A percentile compares a stretch with the other conserved stretches of the same genome.
Conservation (phyloP, 306 rosid genomes). For the Cucurbita moschata region DNA sequence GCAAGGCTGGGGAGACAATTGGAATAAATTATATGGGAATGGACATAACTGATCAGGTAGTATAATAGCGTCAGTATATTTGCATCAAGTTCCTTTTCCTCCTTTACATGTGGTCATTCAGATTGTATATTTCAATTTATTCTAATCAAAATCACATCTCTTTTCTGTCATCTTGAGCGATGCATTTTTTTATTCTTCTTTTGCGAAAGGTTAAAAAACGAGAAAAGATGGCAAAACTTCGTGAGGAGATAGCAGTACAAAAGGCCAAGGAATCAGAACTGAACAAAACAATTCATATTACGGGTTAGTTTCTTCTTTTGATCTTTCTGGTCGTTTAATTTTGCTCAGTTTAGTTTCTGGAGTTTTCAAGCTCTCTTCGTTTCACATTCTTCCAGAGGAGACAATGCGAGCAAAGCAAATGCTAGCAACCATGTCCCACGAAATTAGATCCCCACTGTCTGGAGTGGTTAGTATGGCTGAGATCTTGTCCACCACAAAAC, state of each 20-base stretch:
- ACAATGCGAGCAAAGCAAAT: constrained; percentile 97
- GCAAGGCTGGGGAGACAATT: constrained; percentile 80
- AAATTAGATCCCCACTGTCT: constrained; percentile 80
- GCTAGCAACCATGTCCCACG: constrained; percentile 97
- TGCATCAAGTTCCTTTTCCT: background rate
- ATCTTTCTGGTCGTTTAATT: constrained; percentile 1
- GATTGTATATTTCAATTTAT: background rate
- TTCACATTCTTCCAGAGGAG: constrained; percentile 40
- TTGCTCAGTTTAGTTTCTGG: constrained; percentile 1
- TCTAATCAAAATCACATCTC: background rate
- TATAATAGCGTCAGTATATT: background rate
- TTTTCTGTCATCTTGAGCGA: background rate
- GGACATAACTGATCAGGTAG: constrained; percentile 95
- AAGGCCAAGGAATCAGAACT: constrained; percentile 88
- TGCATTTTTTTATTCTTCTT: constrained; percentile 1
- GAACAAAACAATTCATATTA: constrained; percentile 86
- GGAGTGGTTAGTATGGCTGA: constrained; percentile 97
- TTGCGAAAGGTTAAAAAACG: constrained; percentile 62
- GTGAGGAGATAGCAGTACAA: constrained; percentile 88
- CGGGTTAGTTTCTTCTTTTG: constrained; percentile 34
- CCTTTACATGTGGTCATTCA: background rate
- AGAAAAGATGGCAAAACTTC: constrained; percentile 77
- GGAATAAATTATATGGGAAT: constrained; percentile 95
- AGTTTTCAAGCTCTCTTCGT: constrained; percentile 5
- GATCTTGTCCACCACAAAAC: constrained; percentile 70